These are phyloP conservation scores for Cicer judaicum DNA, from an alignment of 306 rosid genomes.

Conservation along the genomic window DNA sequence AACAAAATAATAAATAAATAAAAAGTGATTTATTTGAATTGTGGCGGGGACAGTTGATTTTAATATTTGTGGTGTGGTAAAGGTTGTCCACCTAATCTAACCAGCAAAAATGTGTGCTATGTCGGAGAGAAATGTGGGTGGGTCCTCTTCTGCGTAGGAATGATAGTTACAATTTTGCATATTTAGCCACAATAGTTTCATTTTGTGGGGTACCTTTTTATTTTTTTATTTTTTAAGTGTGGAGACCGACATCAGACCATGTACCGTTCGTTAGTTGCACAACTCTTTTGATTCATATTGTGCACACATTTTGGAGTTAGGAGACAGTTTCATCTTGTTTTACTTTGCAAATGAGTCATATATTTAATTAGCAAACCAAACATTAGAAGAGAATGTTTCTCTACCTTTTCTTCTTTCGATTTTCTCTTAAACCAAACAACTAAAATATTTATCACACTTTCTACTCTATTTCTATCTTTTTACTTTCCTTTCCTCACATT, in stretches of 20 bases:
- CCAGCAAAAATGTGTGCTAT: conserved; percentile 39
- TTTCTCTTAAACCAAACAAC: too few species aligned
- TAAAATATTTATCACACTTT: too few species aligned
- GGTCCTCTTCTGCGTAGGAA: conserved; percentile 35
- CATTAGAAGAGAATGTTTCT: too few species aligned
- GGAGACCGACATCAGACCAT: conserved; percentile 26
- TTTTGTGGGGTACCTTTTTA: conserved; percentile 15
- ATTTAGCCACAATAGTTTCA: conserved; percentile 39
- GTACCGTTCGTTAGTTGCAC: not conserved
- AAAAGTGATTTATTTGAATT: conserved; percentile 62
- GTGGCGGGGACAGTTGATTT: conserved; percentile 63
- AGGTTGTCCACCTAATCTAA: conserved; percentile 79
- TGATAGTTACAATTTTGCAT: conserved; percentile 42
- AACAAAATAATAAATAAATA: not conserved
- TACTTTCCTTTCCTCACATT: too few species aligned
- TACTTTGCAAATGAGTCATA: not conserved
- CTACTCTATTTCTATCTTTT: too few species aligned
- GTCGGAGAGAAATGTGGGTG: conserved; percentile 36
- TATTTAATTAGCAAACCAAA: too few species aligned
- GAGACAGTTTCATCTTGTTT: conserved; percentile 8
- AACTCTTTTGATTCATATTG: not conserved
- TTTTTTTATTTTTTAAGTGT: conserved; percentile 24
- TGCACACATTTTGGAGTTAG: not conserved
- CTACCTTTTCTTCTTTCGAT: too few species aligned
- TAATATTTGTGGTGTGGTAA: conserved; percentile 48